phyloP scores from a whole-genome alignment of 2,329 filamentous ascomycete species.

The Alternaria brassicae region DNA sequence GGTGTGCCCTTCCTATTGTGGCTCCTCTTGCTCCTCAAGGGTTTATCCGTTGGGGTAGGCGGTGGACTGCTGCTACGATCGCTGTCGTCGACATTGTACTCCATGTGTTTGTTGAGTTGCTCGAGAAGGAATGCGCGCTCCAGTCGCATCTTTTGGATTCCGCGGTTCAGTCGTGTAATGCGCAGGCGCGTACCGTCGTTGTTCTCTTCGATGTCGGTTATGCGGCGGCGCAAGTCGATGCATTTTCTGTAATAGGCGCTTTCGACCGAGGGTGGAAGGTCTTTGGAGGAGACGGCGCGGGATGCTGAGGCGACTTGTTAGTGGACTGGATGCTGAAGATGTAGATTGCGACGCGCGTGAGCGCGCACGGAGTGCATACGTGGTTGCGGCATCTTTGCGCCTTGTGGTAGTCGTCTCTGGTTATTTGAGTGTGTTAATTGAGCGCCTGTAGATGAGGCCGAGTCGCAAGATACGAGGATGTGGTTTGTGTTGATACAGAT shows the following conservation, averaged over 20 bases:
- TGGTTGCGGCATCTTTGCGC: constrained; percentile 31
- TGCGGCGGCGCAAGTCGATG: constrained; percentile 89
- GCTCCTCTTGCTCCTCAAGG: constrained; percentile 75
- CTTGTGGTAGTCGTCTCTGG: not conserved
- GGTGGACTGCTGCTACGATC: constrained; percentile 82
- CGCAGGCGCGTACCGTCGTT: constrained; percentile 85
- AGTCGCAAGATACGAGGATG: not conserved
- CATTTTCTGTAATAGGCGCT: constrained; percentile 97
- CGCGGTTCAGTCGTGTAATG: constrained; percentile 79
- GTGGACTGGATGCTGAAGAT: not conserved
- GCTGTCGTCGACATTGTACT: constrained; percentile 64
- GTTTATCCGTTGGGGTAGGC: constrained; percentile 80
- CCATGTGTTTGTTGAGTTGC: constrained; percentile 57
- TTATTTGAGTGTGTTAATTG: not conserved
- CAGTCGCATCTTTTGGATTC: constrained; percentile 89
- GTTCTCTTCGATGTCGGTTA: constrained; percentile 88
- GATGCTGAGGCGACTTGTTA: constrained; percentile 26
- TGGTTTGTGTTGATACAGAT: not conserved
- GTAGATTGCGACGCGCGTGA: constrained; percentile 9
- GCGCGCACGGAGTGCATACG: constrained; percentile 17
- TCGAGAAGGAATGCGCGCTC: constrained; percentile 71
- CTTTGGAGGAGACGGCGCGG: constrained; percentile 46
- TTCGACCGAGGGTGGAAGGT: constrained; percentile 86
- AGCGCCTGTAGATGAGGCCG: not conserved
- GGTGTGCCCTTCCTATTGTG: constrained; percentile 59